Base-by-base conservation (phyloP, 176 grass and related monocot genomes). In the Otatea glauca region DNA sequence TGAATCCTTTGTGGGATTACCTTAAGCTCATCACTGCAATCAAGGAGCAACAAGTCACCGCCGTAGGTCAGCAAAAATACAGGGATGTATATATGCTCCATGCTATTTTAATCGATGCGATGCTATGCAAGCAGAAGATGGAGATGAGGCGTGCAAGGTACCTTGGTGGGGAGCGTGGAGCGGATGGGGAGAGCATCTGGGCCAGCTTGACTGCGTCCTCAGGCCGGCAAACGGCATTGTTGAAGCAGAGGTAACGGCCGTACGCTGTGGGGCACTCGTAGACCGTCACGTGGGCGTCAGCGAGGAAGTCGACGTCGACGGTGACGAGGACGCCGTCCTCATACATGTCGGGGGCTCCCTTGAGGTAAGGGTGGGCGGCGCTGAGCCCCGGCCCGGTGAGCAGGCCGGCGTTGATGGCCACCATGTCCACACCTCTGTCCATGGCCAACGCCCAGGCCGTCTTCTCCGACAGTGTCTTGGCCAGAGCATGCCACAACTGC, bases 381-480 rank as follows among this genome's bases (percentile, higher is more conserved):
- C 88, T 92, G 59, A 94, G 34, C 24, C 62, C 86, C 1, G 89
- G 88, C 1, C 50, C 85, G 0, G 81, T 81, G 37, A 89, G 38
- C 6, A 99, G 86, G 50, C 96, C 96, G 4, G 91, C 89, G 75
- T 99, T 99, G 56, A 99, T 65, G 62, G 91, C 67, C 84, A 99
- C 93, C 96, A 99, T 99, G 83, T 95, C 86, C 32, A 99, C 89
- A n/a, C 89, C 93, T 15, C 96, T 68, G 87, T 99, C 96, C 96
- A 99, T 99, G 5, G 96, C 96, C 86, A 99, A 49, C 4, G 96
- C 93, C 96, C 96, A 99, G 24, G 96, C 96, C 12, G 96, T 99
- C 84, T 92, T 99, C 91, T 99, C 93, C 4, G 96, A 90, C 2
- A 96, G 81, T 14, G 93, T 99, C 84, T 96, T 99, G 51, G 93